phyloP scores from a whole-genome alignment of 768 basidiomycete genomes.

The Mycena vulgaris region DNA sequence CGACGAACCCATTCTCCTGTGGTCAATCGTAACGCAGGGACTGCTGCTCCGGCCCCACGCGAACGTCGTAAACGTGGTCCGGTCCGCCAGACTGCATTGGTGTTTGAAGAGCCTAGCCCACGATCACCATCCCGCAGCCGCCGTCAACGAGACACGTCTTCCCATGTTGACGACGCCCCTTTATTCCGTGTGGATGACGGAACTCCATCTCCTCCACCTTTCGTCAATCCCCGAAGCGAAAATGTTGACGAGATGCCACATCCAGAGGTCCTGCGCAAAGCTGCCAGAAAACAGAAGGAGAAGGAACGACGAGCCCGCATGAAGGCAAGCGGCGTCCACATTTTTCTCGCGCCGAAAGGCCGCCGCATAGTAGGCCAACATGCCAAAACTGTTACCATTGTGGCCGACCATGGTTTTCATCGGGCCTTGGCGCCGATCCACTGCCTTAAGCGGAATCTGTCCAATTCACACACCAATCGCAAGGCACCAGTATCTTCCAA shows the following conservation, averaged over 20 bases:
- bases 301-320: conserved; percentile 47
- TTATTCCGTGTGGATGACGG: neutral
- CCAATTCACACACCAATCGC: neutral
- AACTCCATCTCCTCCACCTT: neutral
- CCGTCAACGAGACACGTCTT: conserved; percentile 9
- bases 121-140: neutral
- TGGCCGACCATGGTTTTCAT: conserved; percentile 62
- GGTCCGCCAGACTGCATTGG: conserved; percentile 8
- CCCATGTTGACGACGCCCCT: neutral
- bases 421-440: conserved; percentile 55
- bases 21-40: too few relatives aligned
- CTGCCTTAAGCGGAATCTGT: too few relatives aligned
- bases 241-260: conserved; percentile 30
- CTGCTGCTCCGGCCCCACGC: neutral
- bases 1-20: conserved; percentile 31
- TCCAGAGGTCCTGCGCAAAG: conserved; percentile 41
- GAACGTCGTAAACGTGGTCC: neutral
- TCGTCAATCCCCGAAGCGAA: conserved; percentile 12
- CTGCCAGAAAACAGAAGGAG: conserved; percentile 46
- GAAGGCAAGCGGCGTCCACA: conserved; percentile 53
- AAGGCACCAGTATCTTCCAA: neutral
- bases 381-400: conserved; percentile 35
- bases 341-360: conserved; percentile 53
- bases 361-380: conserved; percentile 49
- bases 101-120: neutral